phyloP scores from a whole-genome alignment of 2,329 filamentous ascomycete genomes.

The Penicillium sp. region DNA sequence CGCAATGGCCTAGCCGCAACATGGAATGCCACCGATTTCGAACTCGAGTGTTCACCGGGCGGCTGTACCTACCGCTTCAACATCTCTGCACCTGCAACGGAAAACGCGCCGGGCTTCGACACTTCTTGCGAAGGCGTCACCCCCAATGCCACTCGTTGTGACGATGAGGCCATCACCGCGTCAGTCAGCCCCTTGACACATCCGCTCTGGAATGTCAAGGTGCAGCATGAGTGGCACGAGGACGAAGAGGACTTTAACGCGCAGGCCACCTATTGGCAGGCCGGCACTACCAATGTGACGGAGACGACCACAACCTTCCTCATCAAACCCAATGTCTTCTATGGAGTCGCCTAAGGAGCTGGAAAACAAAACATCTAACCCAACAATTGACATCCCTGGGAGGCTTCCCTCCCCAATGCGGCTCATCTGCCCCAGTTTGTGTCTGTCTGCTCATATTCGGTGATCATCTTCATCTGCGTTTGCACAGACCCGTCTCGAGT shows the following conservation, averaged over 20 bases:
- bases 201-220: conserved; percentile 24
- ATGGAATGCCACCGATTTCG: conserved; percentile 30
- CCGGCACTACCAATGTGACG: conserved; percentile 22
- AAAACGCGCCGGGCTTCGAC: conserved; percentile 30
- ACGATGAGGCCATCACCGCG: conserved; percentile 20
- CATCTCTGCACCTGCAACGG: conserved; percentile 20
- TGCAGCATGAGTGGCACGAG: conserved; percentile 23
- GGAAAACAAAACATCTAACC: no score
- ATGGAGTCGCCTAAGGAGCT: conserved; percentile 23
- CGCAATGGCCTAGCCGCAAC: conserved; percentile 16
- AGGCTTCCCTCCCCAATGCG: no score
- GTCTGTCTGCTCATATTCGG: no score
- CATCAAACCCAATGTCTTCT: conserved; percentile 14
- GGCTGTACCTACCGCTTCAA: conserved; percentile 31
- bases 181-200: conserved; percentile 14
- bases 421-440: no score
- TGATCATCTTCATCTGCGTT: no score
- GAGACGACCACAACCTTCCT: conserved; percentile 13
- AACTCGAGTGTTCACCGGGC: conserved; percentile 27
- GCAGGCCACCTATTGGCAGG: conserved; percentile 10
- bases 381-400: no score
- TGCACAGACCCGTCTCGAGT: no score
- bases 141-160: conserved; percentile 21
- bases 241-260: conserved; percentile 8
- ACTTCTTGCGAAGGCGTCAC: conserved; percentile 29